phyloP scores from a whole-genome alignment of 208 protist species.

The Leishmania arabica region DNA sequence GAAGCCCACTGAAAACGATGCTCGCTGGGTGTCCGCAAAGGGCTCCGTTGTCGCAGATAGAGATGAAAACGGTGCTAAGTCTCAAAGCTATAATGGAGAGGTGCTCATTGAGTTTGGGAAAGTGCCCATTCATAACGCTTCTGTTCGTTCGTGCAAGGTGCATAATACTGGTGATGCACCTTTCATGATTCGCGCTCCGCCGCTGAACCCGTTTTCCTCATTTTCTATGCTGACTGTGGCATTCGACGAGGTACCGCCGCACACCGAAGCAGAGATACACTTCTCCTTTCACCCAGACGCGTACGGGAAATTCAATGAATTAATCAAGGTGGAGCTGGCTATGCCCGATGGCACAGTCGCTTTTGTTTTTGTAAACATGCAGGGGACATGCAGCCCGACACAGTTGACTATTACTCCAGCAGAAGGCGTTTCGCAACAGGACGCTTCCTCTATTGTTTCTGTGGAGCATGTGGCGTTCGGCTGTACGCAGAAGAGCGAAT shows the following conservation, averaged over 20 bases:
- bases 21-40: background rate
- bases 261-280: conserved; percentile 37
- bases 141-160: conserved; percentile 44
- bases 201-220: conserved; percentile 55
- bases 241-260: conserved; percentile 24
- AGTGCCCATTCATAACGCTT: conserved; percentile 52
- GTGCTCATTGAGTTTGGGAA: conserved; percentile 60
- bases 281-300: conserved; percentile 62
- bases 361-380: conserved; percentile 33
- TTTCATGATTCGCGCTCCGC: conserved; percentile 45
- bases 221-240: conserved; percentile 58
- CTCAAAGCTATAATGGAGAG: conserved; percentile 8
- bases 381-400: conserved; percentile 54
- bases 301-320: conserved; percentile 57
- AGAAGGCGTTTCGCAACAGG: conserved; percentile 4
- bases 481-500: conserved; percentile 36
- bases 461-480: conserved; percentile 31
- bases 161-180: conserved; percentile 35
- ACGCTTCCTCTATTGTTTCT: conserved; percentile 27
- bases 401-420: conserved; percentile 50
- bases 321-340: conserved; percentile 40
- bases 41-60: background rate
- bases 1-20: background rate
- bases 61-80: background rate
- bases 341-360: background rate